These are phyloP conservation scores for Brettanomyces naardenensis DNA, from an alignment of 805 yeast genomes.

Conservation along the genomic window DNA sequence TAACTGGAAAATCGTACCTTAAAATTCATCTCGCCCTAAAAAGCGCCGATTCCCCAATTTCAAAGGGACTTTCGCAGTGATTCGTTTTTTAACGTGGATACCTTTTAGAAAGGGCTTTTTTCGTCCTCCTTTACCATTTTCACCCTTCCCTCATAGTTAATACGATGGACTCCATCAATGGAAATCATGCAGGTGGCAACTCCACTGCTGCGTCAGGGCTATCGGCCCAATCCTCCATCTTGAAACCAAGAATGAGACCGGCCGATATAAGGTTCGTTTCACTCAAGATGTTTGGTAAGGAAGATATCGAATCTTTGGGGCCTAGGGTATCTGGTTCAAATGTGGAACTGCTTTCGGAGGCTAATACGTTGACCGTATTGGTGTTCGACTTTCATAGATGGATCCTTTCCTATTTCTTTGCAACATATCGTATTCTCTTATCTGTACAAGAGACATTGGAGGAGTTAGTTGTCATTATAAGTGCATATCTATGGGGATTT, in stretches of 20 bases:
- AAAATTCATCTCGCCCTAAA: too few species aligned
- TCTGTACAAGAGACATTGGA: background rate
- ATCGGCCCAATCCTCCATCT: conserved; percentile 21
- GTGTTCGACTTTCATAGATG: conserved; percentile 12
- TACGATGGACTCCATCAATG: too few species aligned
- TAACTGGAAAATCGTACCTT: too few species aligned
- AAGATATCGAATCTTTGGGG: conserved; percentile 1
- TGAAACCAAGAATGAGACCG: conserved; percentile 18
- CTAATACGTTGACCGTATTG: conserved; percentile 8
- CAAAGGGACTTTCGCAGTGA: too few species aligned
- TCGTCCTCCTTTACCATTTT: too few species aligned
- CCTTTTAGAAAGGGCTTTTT: too few species aligned
- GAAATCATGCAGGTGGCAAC: too few species aligned
- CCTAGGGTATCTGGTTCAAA: conserved; percentile 17
- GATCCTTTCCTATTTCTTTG: conserved; percentile 8
- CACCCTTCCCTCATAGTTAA: too few species aligned
- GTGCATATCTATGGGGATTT: conserved; percentile 14
- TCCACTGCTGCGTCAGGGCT: too few species aligned
- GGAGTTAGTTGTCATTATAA: conserved; percentile 1
- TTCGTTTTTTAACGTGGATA: too few species aligned
- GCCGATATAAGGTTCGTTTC: conserved; percentile 18
- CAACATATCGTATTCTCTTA: conserved; percentile 4
- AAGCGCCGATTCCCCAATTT: too few species aligned
- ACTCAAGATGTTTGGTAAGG: conserved; percentile 15
- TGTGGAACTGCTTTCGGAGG: conserved; percentile 7